phyloP scores from a whole-genome alignment of 2,329 filamentous ascomycete species.

The Aspergillus viridinutans region DNA sequence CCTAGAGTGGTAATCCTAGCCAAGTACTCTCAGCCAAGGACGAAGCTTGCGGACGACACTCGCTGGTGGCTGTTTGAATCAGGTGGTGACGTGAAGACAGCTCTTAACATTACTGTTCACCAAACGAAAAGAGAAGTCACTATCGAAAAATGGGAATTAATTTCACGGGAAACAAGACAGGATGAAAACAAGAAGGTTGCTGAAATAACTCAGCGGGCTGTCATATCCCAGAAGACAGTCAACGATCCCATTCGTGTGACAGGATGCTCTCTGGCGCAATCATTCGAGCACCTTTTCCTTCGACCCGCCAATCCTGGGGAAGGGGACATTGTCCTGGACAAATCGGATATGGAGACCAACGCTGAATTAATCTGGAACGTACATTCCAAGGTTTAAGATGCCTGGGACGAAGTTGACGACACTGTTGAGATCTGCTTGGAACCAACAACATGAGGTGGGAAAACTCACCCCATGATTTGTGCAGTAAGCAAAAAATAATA shows the following conservation, averaged over 20 bases:
- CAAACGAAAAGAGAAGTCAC: not conserved
- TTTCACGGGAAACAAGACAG: not conserved
- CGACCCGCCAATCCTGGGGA: not conserved
- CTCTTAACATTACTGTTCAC: not conserved
- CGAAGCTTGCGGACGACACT: not conserved
- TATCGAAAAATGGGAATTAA: not conserved
- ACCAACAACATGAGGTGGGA: too few relatives aligned
- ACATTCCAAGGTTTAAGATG: not conserved
- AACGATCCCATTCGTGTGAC: not conserved
- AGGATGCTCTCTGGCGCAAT: not conserved
- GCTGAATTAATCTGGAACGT: not conserved
- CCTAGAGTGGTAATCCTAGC: not conserved
- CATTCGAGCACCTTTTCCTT: not conserved
- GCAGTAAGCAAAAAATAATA: too few relatives aligned
- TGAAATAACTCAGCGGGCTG: not conserved
- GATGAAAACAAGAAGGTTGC: not conserved
- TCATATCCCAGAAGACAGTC: not conserved
- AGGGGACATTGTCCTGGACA: not conserved
- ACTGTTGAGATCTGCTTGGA: too few relatives aligned
- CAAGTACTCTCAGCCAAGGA: not conserved
- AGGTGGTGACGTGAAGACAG: not conserved
- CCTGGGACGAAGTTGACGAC: too few relatives aligned
- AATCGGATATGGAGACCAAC: not conserved
- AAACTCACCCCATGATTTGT: too few relatives aligned
- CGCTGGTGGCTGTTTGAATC: conserved; percentile 1